Evolutionary conservation across 2,329 filamentous ascomycete genomes (phyloP).

Genomic region (Xylariaceae sp.): DNA sequence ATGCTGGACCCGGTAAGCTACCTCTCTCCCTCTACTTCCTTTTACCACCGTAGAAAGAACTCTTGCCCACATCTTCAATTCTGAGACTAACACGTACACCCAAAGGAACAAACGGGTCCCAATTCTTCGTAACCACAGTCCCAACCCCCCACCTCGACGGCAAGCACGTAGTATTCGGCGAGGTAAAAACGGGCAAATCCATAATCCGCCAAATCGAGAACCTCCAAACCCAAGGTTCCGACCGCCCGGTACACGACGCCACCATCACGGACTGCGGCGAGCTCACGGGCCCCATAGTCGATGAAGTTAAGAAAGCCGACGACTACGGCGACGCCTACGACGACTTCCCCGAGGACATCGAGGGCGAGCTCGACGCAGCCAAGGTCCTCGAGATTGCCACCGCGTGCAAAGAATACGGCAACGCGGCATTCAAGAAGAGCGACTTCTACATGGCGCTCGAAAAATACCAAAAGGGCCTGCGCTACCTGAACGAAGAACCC

Average conservation of each 20-base stretch:
- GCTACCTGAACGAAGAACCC: slow-evolving; percentile 63
- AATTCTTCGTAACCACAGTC: slow-evolving; percentile 97
- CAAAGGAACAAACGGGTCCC: slow-evolving; percentile 88
- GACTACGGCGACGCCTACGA: slow-evolving; percentile 87
- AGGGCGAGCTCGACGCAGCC: slow-evolving; percentile 58
- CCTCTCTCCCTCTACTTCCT: neutral
- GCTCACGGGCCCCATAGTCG: slow-evolving; percentile 69
- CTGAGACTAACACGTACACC: slow-evolving; percentile 3
- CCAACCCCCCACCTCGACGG: slow-evolving; percentile 90
- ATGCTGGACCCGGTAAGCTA: slow-evolving; percentile 78
- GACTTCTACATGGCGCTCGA: slow-evolving; percentile 69
- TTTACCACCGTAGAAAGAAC: neutral
- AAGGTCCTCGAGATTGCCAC: slow-evolving; percentile 75
- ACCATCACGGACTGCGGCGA: slow-evolving; percentile 83
- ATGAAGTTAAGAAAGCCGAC: slow-evolving; percentile 69
- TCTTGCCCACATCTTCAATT: neutral
- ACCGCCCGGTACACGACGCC: slow-evolving; percentile 75
- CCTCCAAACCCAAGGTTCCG: slow-evolving; percentile 66
- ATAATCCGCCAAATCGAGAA: slow-evolving; percentile 89
- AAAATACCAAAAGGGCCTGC: slow-evolving; percentile 85
- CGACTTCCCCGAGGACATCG: slow-evolving; percentile 86
- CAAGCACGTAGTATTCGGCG: slow-evolving; percentile 97
- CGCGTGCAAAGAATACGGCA: slow-evolving; percentile 88
- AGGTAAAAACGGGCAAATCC: slow-evolving; percentile 90
- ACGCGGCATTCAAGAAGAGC: slow-evolving; percentile 82